Conservation (phyloP, 2,329 filamentous ascomycete genomes). For the Aspergillus fischeri region DNA sequence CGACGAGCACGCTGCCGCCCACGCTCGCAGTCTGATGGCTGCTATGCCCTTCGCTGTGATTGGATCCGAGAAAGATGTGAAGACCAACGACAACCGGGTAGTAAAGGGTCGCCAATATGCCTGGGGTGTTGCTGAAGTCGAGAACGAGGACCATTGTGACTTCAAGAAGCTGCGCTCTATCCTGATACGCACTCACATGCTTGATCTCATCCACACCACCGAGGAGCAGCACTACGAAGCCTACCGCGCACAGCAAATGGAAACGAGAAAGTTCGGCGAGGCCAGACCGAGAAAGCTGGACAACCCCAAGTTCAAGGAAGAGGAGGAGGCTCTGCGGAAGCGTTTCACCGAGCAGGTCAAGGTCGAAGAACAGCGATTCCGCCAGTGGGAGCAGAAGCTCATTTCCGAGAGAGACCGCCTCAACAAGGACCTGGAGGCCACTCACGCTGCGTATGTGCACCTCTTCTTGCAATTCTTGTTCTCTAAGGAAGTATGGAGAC, state of each 20-base stretch:
- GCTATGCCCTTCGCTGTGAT: conserved; percentile 99
- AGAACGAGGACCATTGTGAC: conserved; percentile 99
- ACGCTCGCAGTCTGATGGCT: conserved; percentile 88
- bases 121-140: conserved; percentile 98
- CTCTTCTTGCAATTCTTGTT: background rate
- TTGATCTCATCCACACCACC: conserved; percentile 98
- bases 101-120: conserved; percentile 99
- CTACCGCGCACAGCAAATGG: conserved; percentile 99
- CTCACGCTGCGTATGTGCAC: conserved; percentile 67
- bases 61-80: conserved; percentile 98
- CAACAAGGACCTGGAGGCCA: conserved; percentile 99
- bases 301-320: conserved; percentile 99
- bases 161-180: conserved; percentile 99
- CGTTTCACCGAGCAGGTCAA: conserved; percentile 99
- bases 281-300: conserved; percentile 95
- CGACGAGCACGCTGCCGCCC: conserved; percentile 90
- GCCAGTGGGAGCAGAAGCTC: conserved; percentile 99
- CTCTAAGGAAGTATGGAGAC: background rate
- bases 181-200: conserved; percentile 98
- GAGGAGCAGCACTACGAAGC: conserved; percentile 99
- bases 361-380: conserved; percentile 98
- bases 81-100: conserved; percentile 90
- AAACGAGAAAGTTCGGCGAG: conserved; percentile 98
- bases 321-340: conserved; percentile 97
- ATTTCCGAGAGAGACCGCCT: conserved; percentile 97